Evolutionary conservation across 2,329 filamentous ascomycete genomes (phyloP), one percentile per base, ranked within the genome.

Genomic region (Bertia moriformis): DNA sequence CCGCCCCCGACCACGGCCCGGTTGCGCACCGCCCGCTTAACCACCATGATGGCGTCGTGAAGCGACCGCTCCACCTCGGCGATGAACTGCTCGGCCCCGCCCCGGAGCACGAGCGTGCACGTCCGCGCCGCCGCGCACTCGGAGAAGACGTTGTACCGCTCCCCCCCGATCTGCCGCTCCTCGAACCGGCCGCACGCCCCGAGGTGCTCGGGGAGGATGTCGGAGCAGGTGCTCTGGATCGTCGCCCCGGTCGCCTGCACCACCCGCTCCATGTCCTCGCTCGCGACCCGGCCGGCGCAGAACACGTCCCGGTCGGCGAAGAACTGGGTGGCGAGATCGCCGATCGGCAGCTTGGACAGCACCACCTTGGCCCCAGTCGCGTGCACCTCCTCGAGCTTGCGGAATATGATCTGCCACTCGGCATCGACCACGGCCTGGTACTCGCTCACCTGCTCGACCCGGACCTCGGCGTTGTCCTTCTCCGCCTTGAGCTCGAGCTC

Each of bases 31-130:
- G 91, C 86, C 44, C 93, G 87, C 76, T 96, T 96, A 56, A 98
- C 91, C 53, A 98, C 94, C 91, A 98, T 98, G 63, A 98, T 96
- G 50, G 91, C 91, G 54, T 98, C 91, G 69, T 98, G 91, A 48
- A 98, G 73, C 56, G 86, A 94, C 46, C 91, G 84, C 69, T 98
- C 91, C 2, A 95, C 91, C 61, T 98, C 91, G 42, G 91, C 91
- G 51, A 98, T 98, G 65, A 98, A 98, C 60, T 98, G 91, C 67
- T 98, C 91, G 27, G 91, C 91, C 47, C 91, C 91, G 53, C 91
- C 91, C 55, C 91, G 84, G 45, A 98, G 79, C 30, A 98, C 78
- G 15, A 98, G 69, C 7, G 91, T 98, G 71, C 91, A 98, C 1
- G 91, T 96, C 72, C 93, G 93, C 47, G 91, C 88, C 54, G 79